These are phyloP conservation scores for Viridothelium virens DNA, from an alignment of 495 filamentous ascomycete species.

Conservation along the genomic window DNA sequence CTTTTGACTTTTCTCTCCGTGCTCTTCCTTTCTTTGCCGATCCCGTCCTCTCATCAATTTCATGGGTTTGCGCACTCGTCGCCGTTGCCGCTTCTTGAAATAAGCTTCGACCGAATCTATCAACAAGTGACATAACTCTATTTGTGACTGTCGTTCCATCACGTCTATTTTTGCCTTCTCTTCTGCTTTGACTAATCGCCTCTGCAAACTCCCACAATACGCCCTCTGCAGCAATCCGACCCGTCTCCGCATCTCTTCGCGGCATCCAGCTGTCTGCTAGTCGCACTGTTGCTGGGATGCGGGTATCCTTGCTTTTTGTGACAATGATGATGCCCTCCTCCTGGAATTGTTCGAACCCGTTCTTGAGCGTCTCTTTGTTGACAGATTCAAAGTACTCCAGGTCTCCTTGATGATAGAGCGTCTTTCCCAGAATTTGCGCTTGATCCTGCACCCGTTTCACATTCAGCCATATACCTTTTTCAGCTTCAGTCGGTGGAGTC, in stretches of 20 bases:
- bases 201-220: conserved; percentile 86
- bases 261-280: conserved; percentile 76
- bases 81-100: conserved; percentile 31
- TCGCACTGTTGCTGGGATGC: conserved; percentile 50
- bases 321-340: conserved; percentile 83
- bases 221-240: conserved; percentile 58
- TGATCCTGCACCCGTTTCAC: conserved; percentile 68
- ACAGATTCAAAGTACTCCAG: conserved; percentile 95
- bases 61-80: background rate
- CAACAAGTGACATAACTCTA: conserved; percentile 70
- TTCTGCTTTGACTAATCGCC: conserved; percentile 67
- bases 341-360: conserved; percentile 77
- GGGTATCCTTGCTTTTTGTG: conserved; percentile 52
- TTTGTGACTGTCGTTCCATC: conserved; percentile 84
- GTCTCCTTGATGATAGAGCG: conserved; percentile 93
- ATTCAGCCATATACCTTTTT: conserved; percentile 55
- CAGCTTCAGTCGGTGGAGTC: conserved; percentile 56
- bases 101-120: conserved; percentile 47
- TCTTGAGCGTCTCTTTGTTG: conserved; percentile 94
- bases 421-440: conserved; percentile 88
- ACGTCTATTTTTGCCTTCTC: conserved; percentile 90
- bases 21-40: background rate
- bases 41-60: conserved; percentile 4
- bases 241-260: conserved; percentile 51
- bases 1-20: background rate